phyloP scores from a whole-genome alignment of 306 rosid genomes.

The Dryas octopetala region DNA sequence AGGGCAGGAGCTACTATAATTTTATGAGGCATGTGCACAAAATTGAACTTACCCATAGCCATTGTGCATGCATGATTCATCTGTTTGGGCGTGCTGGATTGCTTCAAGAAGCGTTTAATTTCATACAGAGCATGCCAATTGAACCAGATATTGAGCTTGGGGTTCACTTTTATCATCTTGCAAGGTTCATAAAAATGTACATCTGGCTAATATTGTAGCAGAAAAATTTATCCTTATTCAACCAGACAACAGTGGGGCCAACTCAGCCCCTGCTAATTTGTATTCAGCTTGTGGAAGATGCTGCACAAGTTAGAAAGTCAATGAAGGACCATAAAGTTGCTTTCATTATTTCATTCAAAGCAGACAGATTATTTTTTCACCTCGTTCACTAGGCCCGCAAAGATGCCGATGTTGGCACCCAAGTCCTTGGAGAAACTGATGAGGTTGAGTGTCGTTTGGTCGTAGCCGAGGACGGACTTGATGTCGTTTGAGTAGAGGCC shows the following conservation, averaged over 20 bases:
- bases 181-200: no score
- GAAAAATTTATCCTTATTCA: no score
- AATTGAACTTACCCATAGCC: slow-evolving; percentile 77
- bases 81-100: slow-evolving; percentile 84
- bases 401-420: slow-evolving; percentile 36
- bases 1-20: slow-evolving; percentile 63
- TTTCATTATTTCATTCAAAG: no score
- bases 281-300: no score
- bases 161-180: no score
- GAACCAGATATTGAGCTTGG: slow-evolving; percentile 79
- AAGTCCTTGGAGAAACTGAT: slow-evolving; percentile 43
- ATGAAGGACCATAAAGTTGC: no score
- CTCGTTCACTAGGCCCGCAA: slow-evolving; percentile 39
- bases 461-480: slow-evolving; percentile 40
- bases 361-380: no score
- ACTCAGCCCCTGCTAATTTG: no score
- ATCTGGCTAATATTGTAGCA: no score
- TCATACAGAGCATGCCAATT: slow-evolving; percentile 60
- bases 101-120: slow-evolving; percentile 69
- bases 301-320: no score
- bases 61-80: slow-evolving; percentile 79
- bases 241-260: no score
- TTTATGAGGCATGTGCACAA: slow-evolving; percentile 64
- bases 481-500: slow-evolving; percentile 45
- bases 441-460: slow-evolving; percentile 46